Percentiles rank a stretch among this genome's conserved stretches.
Conservation (phyloP, 192 early-diverging fungal genomes). For the Coemansia sp. region DNA sequence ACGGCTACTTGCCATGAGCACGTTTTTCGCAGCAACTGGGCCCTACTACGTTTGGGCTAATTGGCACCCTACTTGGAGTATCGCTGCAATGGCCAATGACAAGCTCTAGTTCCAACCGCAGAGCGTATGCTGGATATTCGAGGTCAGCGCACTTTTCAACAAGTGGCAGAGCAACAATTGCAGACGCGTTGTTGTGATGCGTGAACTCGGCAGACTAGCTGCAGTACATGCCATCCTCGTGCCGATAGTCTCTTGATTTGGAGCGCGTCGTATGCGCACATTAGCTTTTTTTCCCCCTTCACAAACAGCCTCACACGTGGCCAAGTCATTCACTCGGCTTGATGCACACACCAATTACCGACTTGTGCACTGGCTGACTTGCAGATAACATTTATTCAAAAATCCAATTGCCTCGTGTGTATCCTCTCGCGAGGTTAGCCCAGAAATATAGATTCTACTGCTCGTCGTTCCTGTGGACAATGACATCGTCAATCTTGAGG, state of each 20-base stretch:
- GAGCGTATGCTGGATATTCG: neutral
- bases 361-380: too few species aligned
- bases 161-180: neutral
- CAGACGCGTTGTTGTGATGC: too few species aligned
- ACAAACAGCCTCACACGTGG: neutral
- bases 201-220: neutral
- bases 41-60: neutral
- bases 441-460: constrained; percentile 4
- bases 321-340: neutral
- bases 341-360: too few species aligned
- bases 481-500: constrained; percentile 94
- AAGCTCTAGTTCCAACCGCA: neutral
- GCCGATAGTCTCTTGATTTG: neutral
- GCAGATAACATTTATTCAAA: neutral
- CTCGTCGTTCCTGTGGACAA: constrained; percentile 54
- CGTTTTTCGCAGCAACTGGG: constrained; percentile 1
- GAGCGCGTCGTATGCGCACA: neutral
- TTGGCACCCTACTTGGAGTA: too few species aligned
- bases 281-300: too few species aligned
- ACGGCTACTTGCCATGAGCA: neutral
- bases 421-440: neutral
- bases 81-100: too few species aligned
- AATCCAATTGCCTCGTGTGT: neutral
- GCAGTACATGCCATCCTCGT: neutral
- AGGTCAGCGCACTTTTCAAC: neutral